phyloP scores from a whole-genome alignment of 805 yeast genomes.

The Hagleromyces aurorensis region DNA sequence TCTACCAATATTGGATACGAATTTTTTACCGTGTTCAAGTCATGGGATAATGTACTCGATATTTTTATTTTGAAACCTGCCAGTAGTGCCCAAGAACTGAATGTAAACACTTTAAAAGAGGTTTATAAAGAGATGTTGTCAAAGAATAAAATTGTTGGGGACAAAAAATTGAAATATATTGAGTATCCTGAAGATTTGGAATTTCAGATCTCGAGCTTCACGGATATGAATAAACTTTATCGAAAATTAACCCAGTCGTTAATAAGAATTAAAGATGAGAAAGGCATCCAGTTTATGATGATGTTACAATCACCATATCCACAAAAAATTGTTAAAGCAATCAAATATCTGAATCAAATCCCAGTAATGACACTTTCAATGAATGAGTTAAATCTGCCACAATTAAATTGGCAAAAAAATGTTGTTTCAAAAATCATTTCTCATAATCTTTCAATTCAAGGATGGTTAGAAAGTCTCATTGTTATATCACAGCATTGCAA shows the following conservation, averaged over 20 bases:
- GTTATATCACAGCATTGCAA: constrained; percentile 63
- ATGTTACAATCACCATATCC: constrained; percentile 68
- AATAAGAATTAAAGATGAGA: constrained; percentile 52
- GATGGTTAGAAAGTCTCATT: constrained; percentile 62
- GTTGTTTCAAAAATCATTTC: constrained; percentile 58
- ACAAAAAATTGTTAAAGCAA: constrained; percentile 37
- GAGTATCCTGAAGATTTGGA: constrained; percentile 44
- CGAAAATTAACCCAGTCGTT: constrained; percentile 49
- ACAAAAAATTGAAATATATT: constrained; percentile 39
- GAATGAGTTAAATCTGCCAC: constrained; percentile 54
- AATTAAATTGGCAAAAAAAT: constrained; percentile 73
- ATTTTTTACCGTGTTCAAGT: constrained; percentile 56
- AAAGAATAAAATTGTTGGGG: constrained; percentile 39
- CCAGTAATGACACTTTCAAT: constrained; percentile 58
- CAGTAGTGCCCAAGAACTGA: constrained; percentile 45
- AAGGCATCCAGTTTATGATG: constrained; percentile 55
- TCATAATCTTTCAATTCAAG: constrained; percentile 64
- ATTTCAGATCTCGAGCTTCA: constrained; percentile 49
- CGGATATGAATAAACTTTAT: constrained; percentile 47
- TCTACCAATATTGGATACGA: constrained; percentile 64
- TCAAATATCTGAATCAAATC: constrained; percentile 44
- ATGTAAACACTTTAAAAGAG: constrained; percentile 32
- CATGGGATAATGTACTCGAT: constrained; percentile 46
- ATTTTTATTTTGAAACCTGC: constrained; percentile 65
- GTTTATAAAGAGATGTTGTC: constrained; percentile 48